Base-by-base conservation (phyloP, 192 early-diverging fungal species). In the Dimargaris xerosporica region DNA sequence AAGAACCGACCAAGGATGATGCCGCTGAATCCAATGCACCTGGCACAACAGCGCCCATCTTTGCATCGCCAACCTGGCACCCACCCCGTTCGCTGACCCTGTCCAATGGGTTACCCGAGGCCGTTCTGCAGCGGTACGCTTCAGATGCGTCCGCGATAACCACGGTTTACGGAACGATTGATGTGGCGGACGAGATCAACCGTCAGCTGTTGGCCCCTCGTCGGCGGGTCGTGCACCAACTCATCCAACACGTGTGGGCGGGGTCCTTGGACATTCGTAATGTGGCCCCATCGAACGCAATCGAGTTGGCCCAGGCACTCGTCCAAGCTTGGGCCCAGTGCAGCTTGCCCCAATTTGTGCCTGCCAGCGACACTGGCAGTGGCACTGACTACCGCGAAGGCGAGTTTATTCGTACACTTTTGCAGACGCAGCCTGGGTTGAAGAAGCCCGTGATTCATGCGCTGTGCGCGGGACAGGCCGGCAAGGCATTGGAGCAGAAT, bases 201-300 rank as follows among this genome's bases (percentile, higher is more conserved):
- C 58, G 58, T 19, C 58, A 60, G 58, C 43, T 60, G 1, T n/a
- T 41, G n/a, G n/a, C 42, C n/a, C 58, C 58, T 3, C n/a, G 34
- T 19, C 58, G 58, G 19, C 58, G 58, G 43, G n/a, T 39, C 5
- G 21, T 60, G 39, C 30, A 31, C n/a, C 58, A 34, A 23, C n/a
- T 43, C 17, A 6, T 60, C 6, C 58, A 60, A 26, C 19, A 19
- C 23, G 41, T 39, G 13, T 21, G 34, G 19, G 41, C 7, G 15
- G n/a, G 34, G 3, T 34, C 58, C 0, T 17, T 60, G 9, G 58
- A 60, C 42, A 6, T 60, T 30, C 58, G 58, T 0, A 39, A 60
- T 21, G n/a, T 60, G 21, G 43, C 26, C 43, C 17, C 16, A 21
- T 30, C 34, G 5, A 28, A 43, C 10, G 58, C 41, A 3, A 26